Evolutionary conservation across 2,329 filamentous ascomycete species (phyloP), one percentile per base, ranked within the genome.

Genomic region (Niveomyces coronatus): DNA sequence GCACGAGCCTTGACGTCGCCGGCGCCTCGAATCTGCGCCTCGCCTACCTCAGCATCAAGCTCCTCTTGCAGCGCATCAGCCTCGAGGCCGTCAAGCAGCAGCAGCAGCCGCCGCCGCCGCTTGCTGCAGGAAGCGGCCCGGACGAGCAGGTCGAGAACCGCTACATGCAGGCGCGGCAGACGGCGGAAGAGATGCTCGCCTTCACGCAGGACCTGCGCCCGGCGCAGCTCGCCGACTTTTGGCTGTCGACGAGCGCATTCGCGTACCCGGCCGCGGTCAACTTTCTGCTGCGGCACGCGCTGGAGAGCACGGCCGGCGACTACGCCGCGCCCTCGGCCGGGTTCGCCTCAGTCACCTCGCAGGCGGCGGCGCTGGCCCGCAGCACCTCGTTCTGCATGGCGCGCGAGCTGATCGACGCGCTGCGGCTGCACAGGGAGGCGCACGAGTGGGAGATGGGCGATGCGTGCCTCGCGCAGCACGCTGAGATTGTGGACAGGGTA

Each of bases 1-100:
- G 67, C 2, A 60, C 53, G 3, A 49, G 58, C 13, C 45, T 70
- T 0, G 48, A 57, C 3, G 49, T 61, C 0, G 61, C 64, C 0
- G 70, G 70, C 0, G 64, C 66, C 0, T 58, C 68, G 5, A 74
- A 74, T 35, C 55, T 75, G 11, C 65, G 70, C 3, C 50, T 75
- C 3, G 59, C 66, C 1, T 74, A 71, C 44, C 48, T 74, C 1
- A 65, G 65, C 0, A 56, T 66, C 5, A 61, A 63, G 24, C 54
- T 74, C 3, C 52, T 74, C 0, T 53, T 67, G 0, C 59, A 64
- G 18, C 60, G 69, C 2, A 63, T 74, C 16, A 58, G 63, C 35
- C 60, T 71, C 2, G 65, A 70, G 35, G 53, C 57, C 1, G 54
- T 58, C 43, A 62, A 53, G 44, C 49, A 55, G 16, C 41, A 47